Percentiles rank a stretch among this genome's conserved stretches.
These are phyloP conservation scores for Podaxis carcinomalis DNA, from an alignment of 768 basidiomycete genomes.

Conservation along the genomic window DNA sequence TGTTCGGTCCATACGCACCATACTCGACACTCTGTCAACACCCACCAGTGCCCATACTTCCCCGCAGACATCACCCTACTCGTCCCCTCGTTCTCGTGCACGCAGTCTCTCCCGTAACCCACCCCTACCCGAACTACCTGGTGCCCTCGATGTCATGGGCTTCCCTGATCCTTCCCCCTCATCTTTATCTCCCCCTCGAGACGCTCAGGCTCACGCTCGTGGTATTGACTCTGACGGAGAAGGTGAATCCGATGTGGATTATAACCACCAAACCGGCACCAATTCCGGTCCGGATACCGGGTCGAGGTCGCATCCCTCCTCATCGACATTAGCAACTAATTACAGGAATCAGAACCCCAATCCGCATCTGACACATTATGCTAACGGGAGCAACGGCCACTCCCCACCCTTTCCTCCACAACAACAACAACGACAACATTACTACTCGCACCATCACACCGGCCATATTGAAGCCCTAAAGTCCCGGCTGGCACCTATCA, in stretches of 20 bases:
- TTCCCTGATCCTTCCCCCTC: conserved; percentile 1
- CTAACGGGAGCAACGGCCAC: conserved; percentile 1
- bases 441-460: conserved; percentile 19
- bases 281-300: not conserved
- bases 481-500: conserved; percentile 60
- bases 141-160: conserved; percentile 13
- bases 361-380: not conserved
- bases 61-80: conserved; percentile 30
- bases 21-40: conserved; percentile 51
- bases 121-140: conserved; percentile 19
- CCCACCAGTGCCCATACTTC: conserved; percentile 23
- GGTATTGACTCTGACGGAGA: conserved; percentile 3
- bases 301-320: not conserved
- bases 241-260: not conserved
- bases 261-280: not conserved
- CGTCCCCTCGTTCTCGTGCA: conserved; percentile 31
- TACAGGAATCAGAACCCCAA: not conserved
- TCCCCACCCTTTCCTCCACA: conserved; percentile 6
- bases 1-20: conserved; percentile 70
- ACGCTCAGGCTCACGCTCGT: not conserved
- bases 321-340: not conserved
- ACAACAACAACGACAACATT: conserved; percentile 15
- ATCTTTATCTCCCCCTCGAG: conserved; percentile 9
- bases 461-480: conserved; percentile 51
- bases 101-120: conserved; percentile 30